Evolutionary conservation across 805 yeast species (phyloP).

Genomic region (Torulaspora indica): DNA sequence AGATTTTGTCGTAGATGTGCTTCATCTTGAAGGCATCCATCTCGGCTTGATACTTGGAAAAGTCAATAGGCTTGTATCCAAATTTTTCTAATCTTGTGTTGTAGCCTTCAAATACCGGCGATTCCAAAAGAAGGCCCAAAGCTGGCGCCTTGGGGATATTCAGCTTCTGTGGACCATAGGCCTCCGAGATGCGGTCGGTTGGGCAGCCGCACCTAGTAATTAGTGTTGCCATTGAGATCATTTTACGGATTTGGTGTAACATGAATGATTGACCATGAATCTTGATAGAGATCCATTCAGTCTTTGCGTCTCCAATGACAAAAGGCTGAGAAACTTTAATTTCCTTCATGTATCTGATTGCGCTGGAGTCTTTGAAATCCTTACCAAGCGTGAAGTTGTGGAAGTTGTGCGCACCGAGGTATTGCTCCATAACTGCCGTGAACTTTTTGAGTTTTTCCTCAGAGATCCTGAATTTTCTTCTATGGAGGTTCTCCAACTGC

Average conservation of each 20-base stretch:
- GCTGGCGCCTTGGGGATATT: slow-evolving; percentile 98
- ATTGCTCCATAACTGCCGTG: slow-evolving; percentile 63
- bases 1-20: slow-evolving; percentile 86
- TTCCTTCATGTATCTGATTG: slow-evolving; percentile 75
- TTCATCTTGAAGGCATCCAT: slow-evolving; percentile 85
- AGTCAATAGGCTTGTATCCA: slow-evolving; percentile 74
- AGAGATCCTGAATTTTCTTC: slow-evolving; percentile 67
- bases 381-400: slow-evolving; percentile 86
- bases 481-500: slow-evolving; percentile 56
- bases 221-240: slow-evolving; percentile 92
- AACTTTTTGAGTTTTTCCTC: slow-evolving; percentile 56
- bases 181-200: slow-evolving; percentile 62
- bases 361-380: slow-evolving; percentile 74
- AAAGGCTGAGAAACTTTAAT: slow-evolving; percentile 82
- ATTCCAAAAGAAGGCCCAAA: slow-evolving; percentile 80
- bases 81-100: slow-evolving; percentile 64
- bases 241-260: slow-evolving; percentile 96
- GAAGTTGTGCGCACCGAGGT: slow-evolving; percentile 87
- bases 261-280: slow-evolving; percentile 98
- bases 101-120: slow-evolving; percentile 86
- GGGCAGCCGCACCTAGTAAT: slow-evolving; percentile 86
- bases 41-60: slow-evolving; percentile 56
- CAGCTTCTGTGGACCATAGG: slow-evolving; percentile 68
- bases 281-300: slow-evolving; percentile 94
- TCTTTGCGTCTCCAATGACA: slow-evolving; percentile 81